These are phyloP conservation scores for Trametes hirsuta DNA, from an alignment of 1,284 basidiomycete genomes.

Conservation along the genomic window DNA sequence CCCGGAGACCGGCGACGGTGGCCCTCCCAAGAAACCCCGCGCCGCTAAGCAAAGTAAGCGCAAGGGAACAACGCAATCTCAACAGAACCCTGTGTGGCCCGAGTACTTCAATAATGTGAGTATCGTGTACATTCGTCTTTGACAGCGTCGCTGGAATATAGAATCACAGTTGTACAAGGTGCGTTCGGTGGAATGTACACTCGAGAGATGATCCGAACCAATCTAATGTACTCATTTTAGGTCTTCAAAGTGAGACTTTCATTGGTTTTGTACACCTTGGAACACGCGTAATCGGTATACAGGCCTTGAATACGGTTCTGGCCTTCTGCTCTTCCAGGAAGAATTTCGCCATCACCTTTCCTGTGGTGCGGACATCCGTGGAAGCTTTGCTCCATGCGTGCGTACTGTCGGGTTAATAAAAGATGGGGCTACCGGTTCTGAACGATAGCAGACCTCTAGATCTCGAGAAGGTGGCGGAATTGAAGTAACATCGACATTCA, in stretches of 20 bases:
- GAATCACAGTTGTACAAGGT: constrained; percentile 32
- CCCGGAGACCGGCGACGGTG: neutral
- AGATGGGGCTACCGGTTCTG: neutral
- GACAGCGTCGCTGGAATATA: neutral
- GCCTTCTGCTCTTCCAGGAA: constrained; percentile 87
- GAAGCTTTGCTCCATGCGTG: constrained; percentile 79
- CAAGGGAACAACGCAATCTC: constrained; percentile 31
- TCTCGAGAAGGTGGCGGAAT: constrained; percentile 76
- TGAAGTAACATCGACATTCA: constrained; percentile 63
- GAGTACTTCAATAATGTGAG: constrained; percentile 60
- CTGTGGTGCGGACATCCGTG: constrained; percentile 75
- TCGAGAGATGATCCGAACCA: neutral
- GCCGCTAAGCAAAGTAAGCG: constrained; percentile 23
- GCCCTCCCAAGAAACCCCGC: constrained; percentile 26
- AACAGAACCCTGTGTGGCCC: constrained; percentile 49
- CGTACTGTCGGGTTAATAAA: constrained; percentile 25
- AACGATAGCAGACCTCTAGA: constrained; percentile 67
- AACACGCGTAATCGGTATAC: neutral
- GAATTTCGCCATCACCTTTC: constrained; percentile 82
- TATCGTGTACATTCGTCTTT: constrained; percentile 1
- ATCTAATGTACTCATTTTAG: constrained; percentile 4
- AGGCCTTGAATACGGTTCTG: constrained; percentile 90
- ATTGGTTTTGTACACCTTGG: neutral
- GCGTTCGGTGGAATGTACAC: neutral
- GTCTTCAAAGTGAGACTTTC: constrained; percentile 25